Percentiles rank a stretch among this genome's conserved stretches.
Evolutionary conservation across 2,329 filamentous ascomycete genomes (phyloP).

Genomic region (Cryphonectria carpinicola): DNA sequence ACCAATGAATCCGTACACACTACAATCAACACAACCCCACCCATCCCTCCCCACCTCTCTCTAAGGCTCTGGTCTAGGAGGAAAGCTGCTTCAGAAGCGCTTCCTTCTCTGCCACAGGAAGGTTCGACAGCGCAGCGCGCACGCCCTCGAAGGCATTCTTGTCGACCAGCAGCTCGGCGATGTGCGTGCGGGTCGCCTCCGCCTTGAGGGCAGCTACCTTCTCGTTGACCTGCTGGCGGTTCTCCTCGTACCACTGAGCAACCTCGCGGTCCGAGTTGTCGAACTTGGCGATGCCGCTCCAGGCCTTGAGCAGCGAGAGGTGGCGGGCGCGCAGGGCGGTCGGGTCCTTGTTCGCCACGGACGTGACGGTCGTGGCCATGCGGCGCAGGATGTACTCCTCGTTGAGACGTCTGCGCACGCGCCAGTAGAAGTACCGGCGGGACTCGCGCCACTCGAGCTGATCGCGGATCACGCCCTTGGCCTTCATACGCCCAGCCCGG

Average conservation of each 20-base stretch:
- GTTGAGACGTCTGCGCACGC: constrained; percentile 91
- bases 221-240: constrained; percentile 78
- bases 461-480: constrained; percentile 91
- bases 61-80: constrained; percentile 3
- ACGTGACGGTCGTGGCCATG: constrained; percentile 59
- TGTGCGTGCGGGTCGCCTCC: constrained; percentile 50
- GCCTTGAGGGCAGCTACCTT: constrained; percentile 86
- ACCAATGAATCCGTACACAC: neutral
- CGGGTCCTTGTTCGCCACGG: constrained; percentile 45
- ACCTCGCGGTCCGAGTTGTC: constrained; percentile 80
- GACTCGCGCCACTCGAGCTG: constrained; percentile 84
- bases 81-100: constrained; percentile 50
- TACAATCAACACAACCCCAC: neutral
- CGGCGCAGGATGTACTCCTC: constrained; percentile 97
- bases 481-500: constrained; percentile 95
- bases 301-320: constrained; percentile 77
- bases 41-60: neutral
- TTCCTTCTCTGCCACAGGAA: constrained; percentile 72
- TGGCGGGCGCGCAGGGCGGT: constrained; percentile 64
- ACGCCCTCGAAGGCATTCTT: constrained; percentile 71
- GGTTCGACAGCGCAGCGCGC: constrained; percentile 67
- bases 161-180: constrained; percentile 50
- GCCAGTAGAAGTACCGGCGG: constrained; percentile 99
- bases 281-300: constrained; percentile 80
- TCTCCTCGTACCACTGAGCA: constrained; percentile 94